Base-by-base conservation (phyloP, 2,329 filamentous ascomycete genomes). In the Microdochium nivale region DNA sequence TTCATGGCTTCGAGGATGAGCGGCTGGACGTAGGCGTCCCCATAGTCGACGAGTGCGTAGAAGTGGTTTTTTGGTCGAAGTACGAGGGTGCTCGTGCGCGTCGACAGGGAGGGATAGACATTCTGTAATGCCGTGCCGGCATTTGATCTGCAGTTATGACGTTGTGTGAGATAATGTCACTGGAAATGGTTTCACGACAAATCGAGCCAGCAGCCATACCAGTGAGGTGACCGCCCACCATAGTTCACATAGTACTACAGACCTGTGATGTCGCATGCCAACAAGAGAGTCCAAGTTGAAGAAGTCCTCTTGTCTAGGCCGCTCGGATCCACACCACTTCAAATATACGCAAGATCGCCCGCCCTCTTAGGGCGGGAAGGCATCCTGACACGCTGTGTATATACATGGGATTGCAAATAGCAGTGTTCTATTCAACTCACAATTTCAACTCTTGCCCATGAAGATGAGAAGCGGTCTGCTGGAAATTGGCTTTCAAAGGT, bases 401-500 rank as follows among this genome's bases (percentile, higher is more conserved):
- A 11, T 11, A 30, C 27, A 30, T 11, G 27, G 11, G 11, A 30
- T n/a, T 30, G 27, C 27, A 30, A 30, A 11, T 11, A 30, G 27
- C 27, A 30, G 27, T 30, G 11, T 30, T 5, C 27, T 5, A 11
- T 30, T 30, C 27, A 64, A 90, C 87, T 91, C 81, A 95, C 83
- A 95, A 73, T 76, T 86, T 84, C 65, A 96, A 76, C 75, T 95
- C 89, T 59, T 78, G 77, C 62, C 83, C 77, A 55, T 83, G 74
- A 60, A 83, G 75, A 54, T 83, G 76, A 54, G 80, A 74, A 37
- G 75, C 70, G 11, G 80, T 78, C 66, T 92, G 89, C 80, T 88
- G 90, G 68, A 96, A 99, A 68, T 96, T 96, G 43, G 92, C 91
- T 67, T 88, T 88, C 58, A 97, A 69, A 14, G 92, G 89, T 3